A percentile compares a stretch with the other conserved stretches of the same genome.
Evolutionary conservation across 2,329 filamentous ascomycete species (phyloP).

Genomic region (Lasiodiplodia hormozganensis): DNA sequence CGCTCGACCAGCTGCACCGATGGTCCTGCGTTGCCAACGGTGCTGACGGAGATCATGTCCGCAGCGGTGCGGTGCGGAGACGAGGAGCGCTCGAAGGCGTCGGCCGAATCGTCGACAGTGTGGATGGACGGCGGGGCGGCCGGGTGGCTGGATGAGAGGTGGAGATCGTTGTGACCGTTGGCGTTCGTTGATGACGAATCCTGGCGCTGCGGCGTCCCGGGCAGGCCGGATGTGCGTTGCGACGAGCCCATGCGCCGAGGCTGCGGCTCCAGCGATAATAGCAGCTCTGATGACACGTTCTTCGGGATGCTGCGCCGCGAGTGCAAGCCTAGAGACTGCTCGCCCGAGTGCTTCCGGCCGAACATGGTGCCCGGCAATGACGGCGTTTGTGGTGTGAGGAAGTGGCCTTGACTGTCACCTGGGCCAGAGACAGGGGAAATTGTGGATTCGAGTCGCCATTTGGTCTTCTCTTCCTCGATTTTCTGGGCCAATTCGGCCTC

Average conservation of each 20-base stretch:
- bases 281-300: slow-evolving; percentile 38
- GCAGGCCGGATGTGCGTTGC: slow-evolving; percentile 46
- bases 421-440: slow-evolving; percentile 9
- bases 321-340: slow-evolving; percentile 45
- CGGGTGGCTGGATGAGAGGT: slow-evolving; percentile 33
- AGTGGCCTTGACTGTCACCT: background rate
- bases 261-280: slow-evolving; percentile 44
- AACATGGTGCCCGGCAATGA: slow-evolving; percentile 31
- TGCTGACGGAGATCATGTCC: slow-evolving; percentile 88
- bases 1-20: slow-evolving; percentile 94
- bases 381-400: slow-evolving; percentile 24
- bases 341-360: slow-evolving; percentile 48
- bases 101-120: slow-evolving; percentile 50
- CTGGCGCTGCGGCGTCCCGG: slow-evolving; percentile 42
- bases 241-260: slow-evolving; percentile 39
- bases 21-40: slow-evolving; percentile 80
- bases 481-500: slow-evolving; percentile 65
- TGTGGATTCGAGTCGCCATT: slow-evolving; percentile 60
- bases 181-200: slow-evolving; percentile 34
- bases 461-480: slow-evolving; percentile 69
- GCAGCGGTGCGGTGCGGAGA: slow-evolving; percentile 70
- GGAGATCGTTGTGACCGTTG: slow-evolving; percentile 45
- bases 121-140: slow-evolving; percentile 55
- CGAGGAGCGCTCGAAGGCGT: slow-evolving; percentile 62
- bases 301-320: slow-evolving; percentile 40